These are phyloP conservation scores for Mucor sp. DNA, from an alignment of 371 early-diverging fungal genomes.

Conservation along the genomic window DNA sequence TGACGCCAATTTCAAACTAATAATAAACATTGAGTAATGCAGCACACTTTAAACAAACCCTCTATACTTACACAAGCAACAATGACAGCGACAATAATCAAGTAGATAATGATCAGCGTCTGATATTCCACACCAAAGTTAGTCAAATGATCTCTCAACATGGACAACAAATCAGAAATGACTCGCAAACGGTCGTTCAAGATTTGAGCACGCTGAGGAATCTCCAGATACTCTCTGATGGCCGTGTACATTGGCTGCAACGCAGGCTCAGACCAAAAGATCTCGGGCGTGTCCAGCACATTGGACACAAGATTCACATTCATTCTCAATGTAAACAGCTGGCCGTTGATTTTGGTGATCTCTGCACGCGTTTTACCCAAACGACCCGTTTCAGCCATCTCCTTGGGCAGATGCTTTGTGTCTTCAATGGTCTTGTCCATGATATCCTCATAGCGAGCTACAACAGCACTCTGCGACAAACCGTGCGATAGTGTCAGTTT, in stretches of 20 bases:
- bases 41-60: not conserved
- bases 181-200: conserved; percentile 82
- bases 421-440: conserved; percentile 71
- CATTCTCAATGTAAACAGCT: conserved; percentile 58
- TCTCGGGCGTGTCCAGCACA: conserved; percentile 60
- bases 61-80: conserved; percentile 60
- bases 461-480: conserved; percentile 70
- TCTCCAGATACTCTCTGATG: conserved; percentile 70
- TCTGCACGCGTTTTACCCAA: conserved; percentile 60
- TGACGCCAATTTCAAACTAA: conserved; percentile 57
- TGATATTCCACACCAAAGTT: conserved; percentile 66
- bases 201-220: conserved; percentile 81
- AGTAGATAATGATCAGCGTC: conserved; percentile 67
- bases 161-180: conserved; percentile 80
- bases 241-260: conserved; percentile 57
- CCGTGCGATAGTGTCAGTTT: conserved; percentile 76
- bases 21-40: not conserved
- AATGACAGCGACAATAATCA: conserved; percentile 62
- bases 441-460: conserved; percentile 69
- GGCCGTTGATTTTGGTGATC: conserved; percentile 85
- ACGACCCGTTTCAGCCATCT: conserved; percentile 54
- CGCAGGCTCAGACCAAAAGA: conserved; percentile 60
- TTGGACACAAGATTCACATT: conserved; percentile 61
- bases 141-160: conserved; percentile 78
- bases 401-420: conserved; percentile 53